Percentiles rank a stretch among this genome's conserved stretches.
These are phyloP conservation scores for Chaetomiaceae sp. DNA, from an alignment of 2,329 filamentous ascomycete species.

Conservation along the genomic window DNA sequence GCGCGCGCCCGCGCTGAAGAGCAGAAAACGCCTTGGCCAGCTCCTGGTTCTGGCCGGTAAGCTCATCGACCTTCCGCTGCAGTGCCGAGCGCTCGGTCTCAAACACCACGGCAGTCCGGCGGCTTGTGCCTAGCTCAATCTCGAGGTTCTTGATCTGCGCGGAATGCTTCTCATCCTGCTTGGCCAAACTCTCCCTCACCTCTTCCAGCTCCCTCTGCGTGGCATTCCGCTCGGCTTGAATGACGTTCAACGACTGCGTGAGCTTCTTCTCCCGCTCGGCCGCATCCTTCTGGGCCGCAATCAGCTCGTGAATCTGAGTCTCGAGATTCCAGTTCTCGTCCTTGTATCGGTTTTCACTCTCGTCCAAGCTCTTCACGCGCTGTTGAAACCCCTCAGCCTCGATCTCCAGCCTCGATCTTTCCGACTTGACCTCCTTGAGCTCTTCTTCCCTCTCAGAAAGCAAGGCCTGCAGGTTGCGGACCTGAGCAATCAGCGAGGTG, in stretches of 20 bases:
- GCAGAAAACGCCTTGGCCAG: slow-evolving; percentile 77
- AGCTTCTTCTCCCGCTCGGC: slow-evolving; percentile 79
- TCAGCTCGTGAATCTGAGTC: slow-evolving; percentile 80
- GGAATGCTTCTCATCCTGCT: slow-evolving; percentile 73
- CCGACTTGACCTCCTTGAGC: slow-evolving; percentile 65
- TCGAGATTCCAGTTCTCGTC: slow-evolving; percentile 98
- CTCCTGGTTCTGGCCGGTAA: slow-evolving; percentile 85
- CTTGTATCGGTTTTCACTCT: slow-evolving; percentile 93
- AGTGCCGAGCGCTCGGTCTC: slow-evolving; percentile 74
- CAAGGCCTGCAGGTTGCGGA: slow-evolving; percentile 80
- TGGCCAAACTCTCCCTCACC: slow-evolving; percentile 71
- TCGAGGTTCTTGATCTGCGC: slow-evolving; percentile 76
- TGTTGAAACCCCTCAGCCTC: slow-evolving; percentile 75
- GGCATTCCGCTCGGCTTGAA: slow-evolving; percentile 68
- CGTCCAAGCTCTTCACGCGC: slow-evolving; percentile 74
- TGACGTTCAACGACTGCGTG: slow-evolving; percentile 61
- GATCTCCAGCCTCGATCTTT: slow-evolving; percentile 73
- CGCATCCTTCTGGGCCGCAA: slow-evolving; percentile 66
- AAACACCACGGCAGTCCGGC: slow-evolving; percentile 69
- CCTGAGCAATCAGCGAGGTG: slow-evolving; percentile 87
- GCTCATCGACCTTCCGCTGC: slow-evolving; percentile 80
- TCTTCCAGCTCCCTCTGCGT: slow-evolving; percentile 88
- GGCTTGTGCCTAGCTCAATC: slow-evolving; percentile 76
- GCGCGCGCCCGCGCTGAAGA: slow-evolving; percentile 55
- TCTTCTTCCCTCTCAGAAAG: slow-evolving; percentile 84